A percentile compares a stretch with the other conserved stretches of the same genome.
phyloP scores from a whole-genome alignment of 768 basidiomycete species.

The Podaxis sp. region DNA sequence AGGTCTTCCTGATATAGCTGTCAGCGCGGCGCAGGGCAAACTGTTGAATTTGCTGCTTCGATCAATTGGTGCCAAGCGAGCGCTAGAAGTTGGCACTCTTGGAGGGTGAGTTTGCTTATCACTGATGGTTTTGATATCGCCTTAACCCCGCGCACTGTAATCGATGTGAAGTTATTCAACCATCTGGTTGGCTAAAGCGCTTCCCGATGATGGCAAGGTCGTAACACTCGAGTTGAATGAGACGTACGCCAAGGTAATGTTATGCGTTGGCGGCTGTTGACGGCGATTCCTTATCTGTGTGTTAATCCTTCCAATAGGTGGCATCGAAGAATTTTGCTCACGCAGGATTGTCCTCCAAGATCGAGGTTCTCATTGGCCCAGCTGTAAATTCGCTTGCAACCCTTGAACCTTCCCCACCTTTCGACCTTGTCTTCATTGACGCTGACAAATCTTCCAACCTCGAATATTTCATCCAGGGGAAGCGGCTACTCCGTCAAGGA shows the following conservation, averaged over 20 bases:
- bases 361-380: slow-evolving; percentile 49
- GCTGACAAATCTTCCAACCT: slow-evolving; percentile 61
- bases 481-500: slow-evolving; percentile 56
- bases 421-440: slow-evolving; percentile 72
- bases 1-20: slow-evolving; percentile 52
- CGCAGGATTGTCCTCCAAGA: slow-evolving; percentile 49
- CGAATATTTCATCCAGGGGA: slow-evolving; percentile 57
- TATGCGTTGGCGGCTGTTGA: neutral
- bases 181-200: slow-evolving; percentile 41
- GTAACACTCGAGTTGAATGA: slow-evolving; percentile 46
- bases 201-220: slow-evolving; percentile 51
- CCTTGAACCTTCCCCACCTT: slow-evolving; percentile 46
- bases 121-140: neutral
- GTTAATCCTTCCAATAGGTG: slow-evolving; percentile 35
- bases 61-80: slow-evolving; percentile 50
- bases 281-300: neutral
- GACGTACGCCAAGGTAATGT: slow-evolving; percentile 42
- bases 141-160: neutral
- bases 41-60: slow-evolving; percentile 50
- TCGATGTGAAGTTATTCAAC: slow-evolving; percentile 36
- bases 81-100: slow-evolving; percentile 66
- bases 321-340: slow-evolving; percentile 55
- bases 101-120: slow-evolving; percentile 46
- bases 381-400: slow-evolving; percentile 49
- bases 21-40: slow-evolving; percentile 55